Percentiles rank a stretch among this genome's conserved stretches.
These are phyloP conservation scores for Diplodia scrobiculata DNA, from an alignment of 2,329 filamentous ascomycete genomes.

Conservation along the genomic window DNA sequence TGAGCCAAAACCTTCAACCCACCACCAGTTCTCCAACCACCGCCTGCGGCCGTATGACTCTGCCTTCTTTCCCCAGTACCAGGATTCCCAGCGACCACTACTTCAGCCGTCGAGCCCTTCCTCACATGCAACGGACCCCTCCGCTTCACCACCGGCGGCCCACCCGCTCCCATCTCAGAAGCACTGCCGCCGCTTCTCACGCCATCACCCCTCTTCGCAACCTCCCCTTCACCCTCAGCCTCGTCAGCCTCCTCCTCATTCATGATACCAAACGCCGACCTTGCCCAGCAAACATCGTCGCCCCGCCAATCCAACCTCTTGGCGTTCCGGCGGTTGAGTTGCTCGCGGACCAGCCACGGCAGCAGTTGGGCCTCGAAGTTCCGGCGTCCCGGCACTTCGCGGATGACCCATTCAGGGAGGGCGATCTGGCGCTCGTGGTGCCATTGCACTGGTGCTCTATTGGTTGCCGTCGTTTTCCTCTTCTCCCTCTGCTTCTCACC, in stretches of 20 bases:
- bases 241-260: too few relatives aligned
- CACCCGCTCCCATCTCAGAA: neutral
- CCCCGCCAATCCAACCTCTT: neutral
- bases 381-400: conserved; percentile 9
- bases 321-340: neutral
- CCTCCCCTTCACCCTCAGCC: neutral
- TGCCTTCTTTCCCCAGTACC: neutral
- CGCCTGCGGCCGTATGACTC: neutral
- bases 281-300: neutral
- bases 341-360: conserved; percentile 18
- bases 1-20: conserved; percentile 8
- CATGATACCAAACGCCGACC: neutral
- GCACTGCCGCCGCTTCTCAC: neutral
- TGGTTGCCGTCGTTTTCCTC: neutral
- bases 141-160: neutral
- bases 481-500: neutral
- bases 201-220: neutral
- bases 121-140: neutral
- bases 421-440: neutral
- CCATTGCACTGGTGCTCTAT: neutral
- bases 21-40: neutral
- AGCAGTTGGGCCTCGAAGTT: conserved; percentile 24
- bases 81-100: neutral
- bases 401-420: conserved; percentile 22
- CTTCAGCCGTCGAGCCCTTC: conserved; percentile 3